Evolutionary conservation across 2,329 filamentous ascomycete species (phyloP).

Genomic region (Penicillium sp.): DNA sequence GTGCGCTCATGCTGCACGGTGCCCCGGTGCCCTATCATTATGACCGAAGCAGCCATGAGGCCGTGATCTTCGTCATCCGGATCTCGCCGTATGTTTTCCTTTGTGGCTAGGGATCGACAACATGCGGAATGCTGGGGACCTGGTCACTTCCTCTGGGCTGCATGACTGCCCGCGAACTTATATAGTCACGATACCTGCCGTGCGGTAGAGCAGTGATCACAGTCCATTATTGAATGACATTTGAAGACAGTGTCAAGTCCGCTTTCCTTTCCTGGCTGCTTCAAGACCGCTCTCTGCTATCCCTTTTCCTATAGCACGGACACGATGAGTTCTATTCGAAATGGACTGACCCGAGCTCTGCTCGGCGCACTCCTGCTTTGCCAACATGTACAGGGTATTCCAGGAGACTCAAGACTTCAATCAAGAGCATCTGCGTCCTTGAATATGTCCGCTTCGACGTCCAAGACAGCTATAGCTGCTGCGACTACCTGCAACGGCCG

Average conservation of each 20-base stretch:
- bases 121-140: constrained; percentile 15
- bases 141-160: constrained; percentile 4
- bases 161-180: constrained; percentile 7
- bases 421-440: constrained; percentile 4
- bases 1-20: not conserved
- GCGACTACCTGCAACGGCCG: constrained; percentile 57
- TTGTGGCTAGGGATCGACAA: constrained; percentile 13
- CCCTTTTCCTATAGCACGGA: not conserved
- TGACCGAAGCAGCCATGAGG: constrained; percentile 4
- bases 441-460: not conserved
- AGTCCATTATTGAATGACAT: not conserved
- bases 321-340: constrained; percentile 8
- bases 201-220: not conserved
- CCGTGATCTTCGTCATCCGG: constrained; percentile 2
- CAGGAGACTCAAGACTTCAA: not conserved
- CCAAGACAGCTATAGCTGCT: not conserved
- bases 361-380: constrained; percentile 1
- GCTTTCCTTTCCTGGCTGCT: not conserved
- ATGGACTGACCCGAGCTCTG: constrained; percentile 7
- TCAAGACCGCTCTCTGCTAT: not conserved
- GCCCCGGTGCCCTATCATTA: constrained; percentile 9
- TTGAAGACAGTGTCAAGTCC: not conserved
- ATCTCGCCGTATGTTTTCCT: constrained; percentile 1
- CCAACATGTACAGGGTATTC: not conserved
- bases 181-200: constrained; percentile 5